These are phyloP conservation scores for Mortierella polycephala DNA, from an alignment of 371 early-diverging fungal species.

Conservation along the genomic window DNA sequence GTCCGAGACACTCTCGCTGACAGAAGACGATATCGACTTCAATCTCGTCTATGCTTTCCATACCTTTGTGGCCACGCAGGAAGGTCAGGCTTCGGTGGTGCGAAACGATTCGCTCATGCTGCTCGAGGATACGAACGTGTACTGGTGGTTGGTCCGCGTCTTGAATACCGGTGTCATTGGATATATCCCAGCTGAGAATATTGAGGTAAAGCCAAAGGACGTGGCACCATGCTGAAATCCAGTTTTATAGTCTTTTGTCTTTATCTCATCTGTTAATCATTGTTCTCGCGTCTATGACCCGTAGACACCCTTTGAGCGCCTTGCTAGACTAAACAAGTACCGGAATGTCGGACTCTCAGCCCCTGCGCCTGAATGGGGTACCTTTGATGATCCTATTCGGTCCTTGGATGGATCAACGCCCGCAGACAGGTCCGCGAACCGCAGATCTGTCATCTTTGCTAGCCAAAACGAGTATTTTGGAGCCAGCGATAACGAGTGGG, in stretches of 20 bases:
- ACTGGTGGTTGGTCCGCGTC: conserved; percentile 97
- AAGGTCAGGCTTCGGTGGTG: conserved; percentile 92
- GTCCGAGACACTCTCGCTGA: conserved; percentile 67
- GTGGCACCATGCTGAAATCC: conserved; percentile 59
- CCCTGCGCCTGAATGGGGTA: conserved; percentile 54
- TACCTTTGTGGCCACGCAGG: conserved; percentile 93
- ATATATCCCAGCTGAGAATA: conserved; percentile 96
- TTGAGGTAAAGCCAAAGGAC: conserved; percentile 74
- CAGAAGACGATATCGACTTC: conserved; percentile 83
- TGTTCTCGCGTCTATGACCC: background rate
- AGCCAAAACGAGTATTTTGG: conserved; percentile 44
- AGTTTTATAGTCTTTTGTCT: conserved; percentile 10
- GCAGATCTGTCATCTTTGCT: conserved; percentile 47
- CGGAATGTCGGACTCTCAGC: conserved; percentile 81
- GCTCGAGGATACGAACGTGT: conserved; percentile 93
- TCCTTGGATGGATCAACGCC: conserved; percentile 28
- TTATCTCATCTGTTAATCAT: background rate
- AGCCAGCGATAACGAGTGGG: conserved; percentile 56
- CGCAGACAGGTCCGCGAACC: conserved; percentile 23
- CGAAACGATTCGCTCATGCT: conserved; percentile 89
- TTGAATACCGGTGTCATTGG: conserved; percentile 90
- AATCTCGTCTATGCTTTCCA: conserved; percentile 91
- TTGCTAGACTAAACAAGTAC: conserved; percentile 90
- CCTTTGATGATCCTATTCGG: conserved; percentile 48
- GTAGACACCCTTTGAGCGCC: conserved; percentile 89